A percentile compares a stretch with the other conserved stretches of the same genome.
These are phyloP conservation scores for Cucumis hystrix DNA, from an alignment of 306 rosid genomes.

Conservation along the genomic window DNA sequence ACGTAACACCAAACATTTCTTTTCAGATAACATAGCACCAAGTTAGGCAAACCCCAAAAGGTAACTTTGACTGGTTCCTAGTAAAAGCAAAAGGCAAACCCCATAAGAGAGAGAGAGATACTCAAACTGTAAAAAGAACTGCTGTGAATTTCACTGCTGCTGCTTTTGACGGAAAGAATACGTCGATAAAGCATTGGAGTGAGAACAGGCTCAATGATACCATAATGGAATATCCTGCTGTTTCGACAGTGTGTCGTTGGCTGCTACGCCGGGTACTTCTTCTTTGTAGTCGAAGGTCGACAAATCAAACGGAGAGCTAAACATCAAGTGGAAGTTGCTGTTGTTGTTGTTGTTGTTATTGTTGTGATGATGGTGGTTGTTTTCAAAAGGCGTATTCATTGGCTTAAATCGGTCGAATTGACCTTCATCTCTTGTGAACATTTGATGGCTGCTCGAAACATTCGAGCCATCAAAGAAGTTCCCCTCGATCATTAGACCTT, in stretches of 20 bases:
- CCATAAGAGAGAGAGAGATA: background rate
- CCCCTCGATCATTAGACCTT: conserved; percentile 34
- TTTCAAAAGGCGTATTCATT: conserved; percentile 29
- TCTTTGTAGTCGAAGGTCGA: conserved; percentile 39
- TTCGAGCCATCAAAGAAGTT: conserved; percentile 25
- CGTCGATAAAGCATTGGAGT: background rate
- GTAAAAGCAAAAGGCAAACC: background rate
- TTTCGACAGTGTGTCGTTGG: conserved; percentile 24
- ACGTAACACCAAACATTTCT: background rate
- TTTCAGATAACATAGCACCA: background rate
- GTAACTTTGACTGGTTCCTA: conserved; percentile 1
- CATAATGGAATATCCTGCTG: conserved; percentile 42
- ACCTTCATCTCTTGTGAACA: conserved; percentile 25
- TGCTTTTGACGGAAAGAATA: background rate
- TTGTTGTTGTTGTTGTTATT: conserved; percentile 7
- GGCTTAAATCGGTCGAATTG: conserved; percentile 43
- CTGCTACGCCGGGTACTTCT: conserved; percentile 30
- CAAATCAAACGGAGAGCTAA: conserved; percentile 38
- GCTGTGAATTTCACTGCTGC: conserved; percentile 1
- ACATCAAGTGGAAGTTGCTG: conserved; percentile 27
- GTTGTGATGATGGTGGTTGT: conserved; percentile 13
- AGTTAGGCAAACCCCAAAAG: conserved; percentile 4
- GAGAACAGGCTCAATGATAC: conserved; percentile 23
- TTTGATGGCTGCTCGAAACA: conserved; percentile 21
- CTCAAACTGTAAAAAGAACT: background rate